phyloP scores from a whole-genome alignment of 768 basidiomycete species.

The Suillus hirtellus region DNA sequence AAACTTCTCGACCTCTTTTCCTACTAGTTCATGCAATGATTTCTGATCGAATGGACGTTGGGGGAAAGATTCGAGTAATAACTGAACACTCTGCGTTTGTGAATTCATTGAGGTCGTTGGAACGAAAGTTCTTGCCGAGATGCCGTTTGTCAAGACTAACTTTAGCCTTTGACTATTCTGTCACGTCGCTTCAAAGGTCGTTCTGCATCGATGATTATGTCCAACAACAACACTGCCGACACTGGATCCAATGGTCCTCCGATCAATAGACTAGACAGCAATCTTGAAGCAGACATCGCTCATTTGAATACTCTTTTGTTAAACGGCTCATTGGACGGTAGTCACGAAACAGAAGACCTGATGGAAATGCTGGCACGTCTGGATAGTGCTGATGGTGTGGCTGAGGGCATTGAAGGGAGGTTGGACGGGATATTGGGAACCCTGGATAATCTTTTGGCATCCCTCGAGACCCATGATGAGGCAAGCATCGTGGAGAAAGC shows the following conservation, averaged over 20 bases:
- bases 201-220: constrained; percentile 20
- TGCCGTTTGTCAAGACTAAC: constrained; percentile 16
- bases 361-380: constrained; percentile 55
- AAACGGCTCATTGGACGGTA: constrained; percentile 24
- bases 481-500: constrained; percentile 4
- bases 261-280: constrained; percentile 9
- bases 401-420: constrained; percentile 58
- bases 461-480: constrained; percentile 36
- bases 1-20: constrained; percentile 43
- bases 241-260: constrained; percentile 13
- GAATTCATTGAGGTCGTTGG: constrained; percentile 43
- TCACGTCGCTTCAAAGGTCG: neutral
- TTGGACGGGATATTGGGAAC: constrained; percentile 62
- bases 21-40: constrained; percentile 51
- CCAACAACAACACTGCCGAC: constrained; percentile 19
- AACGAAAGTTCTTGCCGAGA: constrained; percentile 21
- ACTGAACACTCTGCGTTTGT: constrained; percentile 50
- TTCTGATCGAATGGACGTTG: constrained; percentile 48
- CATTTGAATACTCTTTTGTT: constrained; percentile 32
- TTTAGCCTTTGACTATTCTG: neutral
- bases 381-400: constrained; percentile 58
- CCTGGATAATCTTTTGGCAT: constrained; percentile 53
- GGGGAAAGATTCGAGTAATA: constrained; percentile 54
- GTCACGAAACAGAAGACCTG: constrained; percentile 43
- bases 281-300: constrained; percentile 40